phyloP scores from a whole-genome alignment of 495 filamentous ascomycete species.

The Endocarpon pusillum region DNA sequence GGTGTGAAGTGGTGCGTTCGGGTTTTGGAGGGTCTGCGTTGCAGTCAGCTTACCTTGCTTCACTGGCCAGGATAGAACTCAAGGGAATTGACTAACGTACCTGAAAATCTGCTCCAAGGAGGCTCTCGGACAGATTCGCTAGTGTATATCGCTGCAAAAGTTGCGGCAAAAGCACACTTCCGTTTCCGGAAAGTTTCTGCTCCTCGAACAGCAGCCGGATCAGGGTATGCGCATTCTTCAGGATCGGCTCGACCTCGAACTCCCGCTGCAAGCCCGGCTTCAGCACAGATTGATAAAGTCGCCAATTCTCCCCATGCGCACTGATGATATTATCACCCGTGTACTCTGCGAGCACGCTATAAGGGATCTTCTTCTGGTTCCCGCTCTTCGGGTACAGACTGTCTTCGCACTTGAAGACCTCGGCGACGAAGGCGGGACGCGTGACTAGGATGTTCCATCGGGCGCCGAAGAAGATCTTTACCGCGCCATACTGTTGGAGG shows the following conservation, averaged over 20 bases:
- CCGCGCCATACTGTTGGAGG: constrained; percentile 21
- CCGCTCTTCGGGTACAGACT: constrained; percentile 25
- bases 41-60: not conserved
- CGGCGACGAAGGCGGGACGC: constrained; percentile 20
- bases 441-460: constrained; percentile 24
- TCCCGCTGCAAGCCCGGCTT: constrained; percentile 20
- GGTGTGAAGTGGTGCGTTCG: constrained; percentile 5
- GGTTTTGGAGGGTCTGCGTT: constrained; percentile 2
- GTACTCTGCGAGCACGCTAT: constrained; percentile 21
- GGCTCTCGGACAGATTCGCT: constrained; percentile 7
- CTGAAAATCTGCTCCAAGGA: constrained; percentile 7
- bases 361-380: constrained; percentile 30
- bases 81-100: no score
- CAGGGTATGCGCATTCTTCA: constrained; percentile 6
- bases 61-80: no score
- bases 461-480: constrained; percentile 27
- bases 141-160: constrained; percentile 8
- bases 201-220: not conserved
- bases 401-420: constrained; percentile 30
- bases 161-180: constrained; percentile 3
- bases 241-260: constrained; percentile 6
- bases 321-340: constrained; percentile 23
- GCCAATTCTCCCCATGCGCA: constrained; percentile 19
- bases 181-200: not conserved
- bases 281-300: constrained; percentile 19